phyloP scores from a whole-genome alignment of 2,329 filamentous ascomycete species.

The Lecanicillium sp. region DNA sequence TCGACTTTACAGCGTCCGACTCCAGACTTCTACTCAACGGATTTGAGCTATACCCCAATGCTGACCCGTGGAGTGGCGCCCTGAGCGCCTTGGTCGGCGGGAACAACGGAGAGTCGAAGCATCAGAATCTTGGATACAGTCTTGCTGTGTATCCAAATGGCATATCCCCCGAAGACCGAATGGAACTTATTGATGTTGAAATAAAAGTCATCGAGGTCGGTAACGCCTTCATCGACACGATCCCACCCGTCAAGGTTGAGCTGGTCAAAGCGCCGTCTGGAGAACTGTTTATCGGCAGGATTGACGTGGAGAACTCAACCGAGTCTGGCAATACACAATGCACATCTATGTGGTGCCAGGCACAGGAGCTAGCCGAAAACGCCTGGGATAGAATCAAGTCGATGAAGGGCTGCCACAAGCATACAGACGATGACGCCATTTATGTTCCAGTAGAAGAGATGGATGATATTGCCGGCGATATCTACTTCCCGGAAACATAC shows the following conservation, averaged over 20 bases:
- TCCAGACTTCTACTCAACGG: conserved; percentile 51
- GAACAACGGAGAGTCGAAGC: conserved; percentile 25
- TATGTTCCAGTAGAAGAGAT: no score
- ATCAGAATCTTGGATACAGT: conserved; percentile 41
- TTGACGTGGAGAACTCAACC: conserved; percentile 28
- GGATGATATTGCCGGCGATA: no score
- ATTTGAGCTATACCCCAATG: conserved; percentile 49
- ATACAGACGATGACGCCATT: no score
- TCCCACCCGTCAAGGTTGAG: conserved; percentile 50
- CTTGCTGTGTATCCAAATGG: conserved; percentile 34
- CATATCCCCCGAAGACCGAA: conserved; percentile 40
- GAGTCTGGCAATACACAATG: conserved; percentile 20
- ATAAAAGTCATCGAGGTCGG: conserved; percentile 55
- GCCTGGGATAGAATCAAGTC: conserved; percentile 10
- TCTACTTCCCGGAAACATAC: not conserved
- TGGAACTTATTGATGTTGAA: conserved; percentile 46
- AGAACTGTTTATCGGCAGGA: conserved; percentile 46
- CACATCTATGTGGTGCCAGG: conserved; percentile 43
- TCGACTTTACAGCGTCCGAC: conserved; percentile 47
- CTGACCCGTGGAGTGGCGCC: conserved; percentile 35
- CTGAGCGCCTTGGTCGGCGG: conserved; percentile 39
- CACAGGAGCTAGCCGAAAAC: conserved; percentile 28
- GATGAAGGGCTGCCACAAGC: conserved; percentile 11
- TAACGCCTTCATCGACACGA: conserved; percentile 42
- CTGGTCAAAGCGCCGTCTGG: conserved; percentile 51